phyloP scores from a whole-genome alignment of 1,139 yeast genomes.

The Yamadazyma trypodendri region DNA sequence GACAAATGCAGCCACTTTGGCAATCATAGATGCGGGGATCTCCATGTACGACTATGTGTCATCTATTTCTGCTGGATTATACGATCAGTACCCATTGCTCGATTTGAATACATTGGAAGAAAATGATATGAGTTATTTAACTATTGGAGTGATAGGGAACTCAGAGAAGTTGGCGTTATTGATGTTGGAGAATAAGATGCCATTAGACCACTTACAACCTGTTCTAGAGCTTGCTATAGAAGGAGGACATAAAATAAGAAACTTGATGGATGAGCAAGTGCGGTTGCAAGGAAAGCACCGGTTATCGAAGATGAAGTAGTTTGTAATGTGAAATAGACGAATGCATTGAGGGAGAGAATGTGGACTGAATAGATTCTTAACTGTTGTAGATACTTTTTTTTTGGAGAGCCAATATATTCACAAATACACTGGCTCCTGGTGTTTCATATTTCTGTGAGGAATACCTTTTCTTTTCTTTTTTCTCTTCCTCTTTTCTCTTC shows the following conservation, averaged over 20 bases:
- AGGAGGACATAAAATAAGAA: conserved; percentile 83
- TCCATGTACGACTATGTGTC: conserved; percentile 91
- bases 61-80: conserved; percentile 76
- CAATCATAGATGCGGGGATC: conserved; percentile 91
- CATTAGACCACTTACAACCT: conserved; percentile 74
- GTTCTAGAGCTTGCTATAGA: conserved; percentile 83
- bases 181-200: conserved; percentile 79
- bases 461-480: not conserved
- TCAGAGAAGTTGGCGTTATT: conserved; percentile 75
- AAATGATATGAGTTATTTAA: conserved; percentile 72
- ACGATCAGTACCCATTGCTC: conserved; percentile 71
- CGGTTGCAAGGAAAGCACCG: conserved; percentile 59
- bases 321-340: too few relatives aligned
- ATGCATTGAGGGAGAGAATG: too few relatives aligned
- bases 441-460: too few relatives aligned
- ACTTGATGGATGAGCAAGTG: conserved; percentile 82
- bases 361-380: too few relatives aligned
- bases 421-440: too few relatives aligned
- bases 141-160: conserved; percentile 82
- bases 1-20: conserved; percentile 85
- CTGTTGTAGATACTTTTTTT: too few relatives aligned
- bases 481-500: not conserved
- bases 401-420: too few relatives aligned
- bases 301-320: conserved; percentile 3
- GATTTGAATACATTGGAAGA: conserved; percentile 87